Base-by-base conservation (phyloP, 495 filamentous ascomycete genomes). In the Penicillium ochrochloron region DNA sequence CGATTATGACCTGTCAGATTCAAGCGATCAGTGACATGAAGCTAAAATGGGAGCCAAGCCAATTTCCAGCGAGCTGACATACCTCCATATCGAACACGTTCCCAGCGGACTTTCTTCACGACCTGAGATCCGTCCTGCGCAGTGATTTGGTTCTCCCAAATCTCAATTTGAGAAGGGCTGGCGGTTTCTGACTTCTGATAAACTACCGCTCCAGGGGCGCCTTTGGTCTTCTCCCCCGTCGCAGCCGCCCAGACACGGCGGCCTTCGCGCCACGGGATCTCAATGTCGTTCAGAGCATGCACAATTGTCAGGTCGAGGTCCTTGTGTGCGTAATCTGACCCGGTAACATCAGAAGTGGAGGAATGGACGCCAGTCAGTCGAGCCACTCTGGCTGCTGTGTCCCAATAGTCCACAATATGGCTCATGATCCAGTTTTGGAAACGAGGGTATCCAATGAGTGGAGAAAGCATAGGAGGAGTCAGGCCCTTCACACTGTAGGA, bases 381-480 rank as follows among this genome's bases (percentile, higher is more conserved):
- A 17, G 75, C 78, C 17, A 90, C 71, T 44, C 87, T 78, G 1
- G 64, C 73, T 5, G 76, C 76, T 0, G 85, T 86, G 44, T 82
- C 71, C 88, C 88, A 90, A 34, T 70, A 77, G 64, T 89, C 87
- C 14, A 82, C 70, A 39, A 89, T 82, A 6, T 73, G 70, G 53
- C 68, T 64, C 25, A 79, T 72, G 14, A 87, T 66, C 72, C 81
- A 84, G 14, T 76, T 76, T 55, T 83, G 71, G 5, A 86, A 61
- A 12, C 70, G 69, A 0, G 88, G 88, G 63, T 88, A 88, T 5
- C 77, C 78, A 21, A 79, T 72, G 5, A 97, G 79, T 0, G 94
- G 94, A 4, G 89, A 86, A 19, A 97, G 83, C 29, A 97, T 77
- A 9, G 95, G 93, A 5, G 95, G 93, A 9, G 97, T 78, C 15